Conservation (phyloP, 495 filamentous ascomycete genomes). For the Umbilicaria muhlenbergii region DNA sequence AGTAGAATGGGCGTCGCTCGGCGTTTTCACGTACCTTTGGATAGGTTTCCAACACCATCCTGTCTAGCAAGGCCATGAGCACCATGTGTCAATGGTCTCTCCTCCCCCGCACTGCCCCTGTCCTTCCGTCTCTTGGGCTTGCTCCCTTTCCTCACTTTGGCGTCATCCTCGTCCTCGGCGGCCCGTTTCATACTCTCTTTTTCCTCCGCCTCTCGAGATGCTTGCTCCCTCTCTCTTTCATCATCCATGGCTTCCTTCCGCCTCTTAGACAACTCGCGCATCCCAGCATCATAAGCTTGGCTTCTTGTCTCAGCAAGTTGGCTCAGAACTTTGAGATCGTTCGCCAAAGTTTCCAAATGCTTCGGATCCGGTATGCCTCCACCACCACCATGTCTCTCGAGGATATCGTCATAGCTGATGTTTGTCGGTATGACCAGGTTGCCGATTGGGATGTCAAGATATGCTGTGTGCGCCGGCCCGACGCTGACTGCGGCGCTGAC, state of each 20-base stretch:
- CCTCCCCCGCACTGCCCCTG: constrained; percentile 30
- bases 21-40: constrained; percentile 40
- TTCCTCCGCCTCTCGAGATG: constrained; percentile 26
- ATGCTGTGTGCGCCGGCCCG: constrained; percentile 35
- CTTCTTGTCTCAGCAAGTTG: constrained; percentile 49
- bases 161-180: constrained; percentile 37
- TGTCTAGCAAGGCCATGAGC: constrained; percentile 52
- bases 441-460: constrained; percentile 46
- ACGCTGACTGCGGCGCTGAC: constrained; percentile 31
- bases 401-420: constrained; percentile 54
- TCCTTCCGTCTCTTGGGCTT: constrained; percentile 39
- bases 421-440: constrained; percentile 41
- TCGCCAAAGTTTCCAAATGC: constrained; percentile 50
- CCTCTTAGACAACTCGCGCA: constrained; percentile 50
- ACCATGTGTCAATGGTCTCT: constrained; percentile 43
- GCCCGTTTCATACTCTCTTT: constrained; percentile 34
- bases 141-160: constrained; percentile 24
- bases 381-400: constrained; percentile 48
- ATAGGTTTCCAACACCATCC: constrained; percentile 38
- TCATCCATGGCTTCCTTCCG: constrained; percentile 46
- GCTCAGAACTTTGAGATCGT: constrained; percentile 48
- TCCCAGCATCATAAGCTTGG: constrained; percentile 50
- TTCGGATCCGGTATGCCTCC: constrained; percentile 59
- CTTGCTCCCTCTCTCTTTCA: constrained; percentile 23
- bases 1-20: background rate